Conservation (phyloP, 305 asterid genomes). For the Withania somnifera region DNA sequence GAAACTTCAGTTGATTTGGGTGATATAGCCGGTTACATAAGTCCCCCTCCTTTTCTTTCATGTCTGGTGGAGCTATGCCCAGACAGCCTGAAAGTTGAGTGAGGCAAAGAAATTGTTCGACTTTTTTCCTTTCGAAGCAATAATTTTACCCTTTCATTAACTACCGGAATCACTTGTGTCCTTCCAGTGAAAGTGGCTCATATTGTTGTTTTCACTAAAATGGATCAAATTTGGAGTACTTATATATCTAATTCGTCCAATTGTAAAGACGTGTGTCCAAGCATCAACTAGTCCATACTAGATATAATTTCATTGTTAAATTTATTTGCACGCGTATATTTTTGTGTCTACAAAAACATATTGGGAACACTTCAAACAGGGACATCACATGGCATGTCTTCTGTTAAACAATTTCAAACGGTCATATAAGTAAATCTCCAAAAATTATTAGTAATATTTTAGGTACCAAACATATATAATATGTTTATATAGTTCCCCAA, state of each 20-base stretch:
- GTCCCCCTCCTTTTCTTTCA: too few relatives aligned
- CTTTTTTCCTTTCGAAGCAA: too few relatives aligned
- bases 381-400: constrained; percentile 1
- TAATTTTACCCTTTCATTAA: background rate
- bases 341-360: background rate
- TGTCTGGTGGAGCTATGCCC: too few relatives aligned
- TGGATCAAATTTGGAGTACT: too few relatives aligned
- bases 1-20: too few relatives aligned
- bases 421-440: constrained; percentile 19
- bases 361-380: background rate
- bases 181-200: background rate
- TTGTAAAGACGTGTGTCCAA: background rate
- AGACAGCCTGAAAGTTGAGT: too few relatives aligned
- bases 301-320: background rate
- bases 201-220: too few relatives aligned
- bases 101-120: too few relatives aligned
- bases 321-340: background rate
- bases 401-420: constrained; percentile 18
- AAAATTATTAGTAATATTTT: constrained; percentile 10
- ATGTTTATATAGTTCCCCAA: constrained; percentile 44
- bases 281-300: background rate
- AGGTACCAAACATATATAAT: constrained; percentile 18
- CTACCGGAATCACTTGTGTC: too few relatives aligned
- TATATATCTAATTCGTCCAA: too few relatives aligned
- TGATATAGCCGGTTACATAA: too few relatives aligned